Base-by-base conservation (phyloP, 768 basidiomycete species). In the Pilatotrama ljubarskyi region DNA sequence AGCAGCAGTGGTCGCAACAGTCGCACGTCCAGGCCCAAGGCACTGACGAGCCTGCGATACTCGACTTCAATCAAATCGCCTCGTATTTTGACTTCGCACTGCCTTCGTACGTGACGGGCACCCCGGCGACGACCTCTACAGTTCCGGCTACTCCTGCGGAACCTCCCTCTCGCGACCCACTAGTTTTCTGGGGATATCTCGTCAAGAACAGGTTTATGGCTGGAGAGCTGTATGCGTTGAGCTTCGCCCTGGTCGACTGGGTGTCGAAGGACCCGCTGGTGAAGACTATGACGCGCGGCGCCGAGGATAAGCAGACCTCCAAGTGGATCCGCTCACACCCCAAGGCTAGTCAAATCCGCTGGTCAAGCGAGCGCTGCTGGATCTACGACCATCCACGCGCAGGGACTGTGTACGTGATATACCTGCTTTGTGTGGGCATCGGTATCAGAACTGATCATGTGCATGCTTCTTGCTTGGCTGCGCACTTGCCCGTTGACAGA, bases 331-430 rank as follows among this genome's bases (percentile, higher is more conserved):
- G 82, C 18, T 69, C 86, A 53, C 95, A 97, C 75, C 95, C 95
- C 0, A 83, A 81, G 43, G 84, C 89, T 14, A 75, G 81, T 26
- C 82, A 89, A 65, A 84, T 99, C 40, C 84, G 93, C 43, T 98
- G 96, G 95, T 81, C 82, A 32, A 88, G 90, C 65, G 95, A 99
- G 70, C 84, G 88, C 25, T 98, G 96, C 74, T 96, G 93, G 92
- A 93, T 99, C 64, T 98, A 99, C 74, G 95, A 99, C 70, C 96
- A 98, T 74, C 96, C 96, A 1, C 88, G 93, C 49, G 86, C 91
- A 15, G 90, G 91, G 48, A 97, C 95, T 18, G 95, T 96, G 86
- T 95, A 78, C 69, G 91, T 80, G 44, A 56, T 55, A 22, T 18
- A 14, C 54, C 54, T 42, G 18, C 20, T 25, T 25, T 40, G 25